These are phyloP conservation scores for Mycena haematopus DNA, from an alignment of 768 basidiomycete genomes.

Conservation along the genomic window DNA sequence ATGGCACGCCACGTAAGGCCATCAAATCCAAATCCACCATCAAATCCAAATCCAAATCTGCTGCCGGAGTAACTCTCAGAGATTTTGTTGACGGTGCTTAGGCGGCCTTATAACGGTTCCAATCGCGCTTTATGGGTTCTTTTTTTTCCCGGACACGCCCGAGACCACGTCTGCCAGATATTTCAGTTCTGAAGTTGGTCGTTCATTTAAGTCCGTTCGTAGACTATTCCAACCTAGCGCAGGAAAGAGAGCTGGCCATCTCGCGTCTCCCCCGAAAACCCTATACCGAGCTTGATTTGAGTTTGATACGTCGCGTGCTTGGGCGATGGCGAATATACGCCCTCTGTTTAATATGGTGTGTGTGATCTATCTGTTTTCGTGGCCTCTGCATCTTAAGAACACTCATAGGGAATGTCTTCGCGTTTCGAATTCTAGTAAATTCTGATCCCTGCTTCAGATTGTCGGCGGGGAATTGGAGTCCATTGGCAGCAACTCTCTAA, in stretches of 20 bases:
- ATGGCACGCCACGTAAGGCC: no score
- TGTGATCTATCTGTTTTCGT: conserved; percentile 35
- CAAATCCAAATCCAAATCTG: no score
- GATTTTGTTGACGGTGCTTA: conserved; percentile 37
- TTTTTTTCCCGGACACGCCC: conserved; percentile 77
- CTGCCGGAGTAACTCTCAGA: no score
- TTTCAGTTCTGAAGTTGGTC: conserved; percentile 59
- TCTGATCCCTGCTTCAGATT: conserved; percentile 41
- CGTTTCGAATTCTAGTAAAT: neutral
- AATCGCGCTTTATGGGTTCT: conserved; percentile 73
- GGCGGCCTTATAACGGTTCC: conserved; percentile 76
- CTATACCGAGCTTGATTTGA: conserved; percentile 42
- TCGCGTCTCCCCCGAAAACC: conserved; percentile 46
- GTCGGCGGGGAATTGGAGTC: conserved; percentile 64
- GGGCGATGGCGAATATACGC: conserved; percentile 73
- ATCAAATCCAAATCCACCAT: no score
- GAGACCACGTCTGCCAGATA: conserved; percentile 69
- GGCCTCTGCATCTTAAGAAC: neutral
- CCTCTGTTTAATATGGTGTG: conserved; percentile 65
- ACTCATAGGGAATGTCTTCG: conserved; percentile 16
- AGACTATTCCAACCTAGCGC: conserved; percentile 9
- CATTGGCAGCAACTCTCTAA: conserved; percentile 73
- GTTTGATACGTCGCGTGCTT: conserved; percentile 53
- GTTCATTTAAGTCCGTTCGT: conserved; percentile 13
- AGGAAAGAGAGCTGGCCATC: conserved; percentile 64